Percentiles rank a stretch among this genome's conserved stretches.
phyloP scores from a whole-genome alignment of 768 basidiomycete species.

The Lactarius pseudohatsudake region DNA sequence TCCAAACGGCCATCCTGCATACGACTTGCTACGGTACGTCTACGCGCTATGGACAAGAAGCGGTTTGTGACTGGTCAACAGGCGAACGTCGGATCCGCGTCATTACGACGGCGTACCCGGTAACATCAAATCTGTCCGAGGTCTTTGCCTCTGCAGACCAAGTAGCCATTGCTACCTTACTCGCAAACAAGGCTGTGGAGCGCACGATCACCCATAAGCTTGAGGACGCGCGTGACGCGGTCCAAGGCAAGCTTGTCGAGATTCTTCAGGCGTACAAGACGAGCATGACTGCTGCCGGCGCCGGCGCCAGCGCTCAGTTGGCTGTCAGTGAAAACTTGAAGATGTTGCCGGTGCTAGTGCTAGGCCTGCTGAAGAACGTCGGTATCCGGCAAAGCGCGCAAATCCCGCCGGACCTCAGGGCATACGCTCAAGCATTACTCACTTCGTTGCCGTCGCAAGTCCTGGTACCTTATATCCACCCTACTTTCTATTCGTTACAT shows the following conservation, averaged over 20 bases:
- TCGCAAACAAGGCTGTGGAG: conserved; percentile 94
- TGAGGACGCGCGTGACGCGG: conserved; percentile 85
- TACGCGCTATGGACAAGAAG: not conserved
- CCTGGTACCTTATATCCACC: conserved; percentile 92
- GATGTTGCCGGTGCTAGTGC: conserved; percentile 86
- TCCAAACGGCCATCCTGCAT: conserved; percentile 57
- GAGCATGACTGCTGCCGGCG: conserved; percentile 92
- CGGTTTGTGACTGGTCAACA: conserved; percentile 4
- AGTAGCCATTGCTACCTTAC: conserved; percentile 76
- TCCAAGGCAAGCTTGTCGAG: conserved; percentile 81
- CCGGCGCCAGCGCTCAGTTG: conserved; percentile 91
- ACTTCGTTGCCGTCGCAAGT: conserved; percentile 89
- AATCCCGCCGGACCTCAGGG: conserved; percentile 94
- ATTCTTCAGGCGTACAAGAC: conserved; percentile 88
- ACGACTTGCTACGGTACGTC: conserved; percentile 48
- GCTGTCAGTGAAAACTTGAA: conserved; percentile 92
- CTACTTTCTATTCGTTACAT: conserved; percentile 93
- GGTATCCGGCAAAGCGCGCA: conserved; percentile 94
- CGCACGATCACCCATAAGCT: conserved; percentile 80
- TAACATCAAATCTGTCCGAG: conserved; percentile 85
- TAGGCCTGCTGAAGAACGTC: conserved; percentile 94
- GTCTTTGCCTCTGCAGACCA: conserved; percentile 90
- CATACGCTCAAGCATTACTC: conserved; percentile 91
- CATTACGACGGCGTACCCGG: conserved; percentile 83
- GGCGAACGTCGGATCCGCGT: conserved; percentile 86